Base-by-base conservation (phyloP, 2,329 filamentous ascomycete genomes). In the Ilyonectria sp. region DNA sequence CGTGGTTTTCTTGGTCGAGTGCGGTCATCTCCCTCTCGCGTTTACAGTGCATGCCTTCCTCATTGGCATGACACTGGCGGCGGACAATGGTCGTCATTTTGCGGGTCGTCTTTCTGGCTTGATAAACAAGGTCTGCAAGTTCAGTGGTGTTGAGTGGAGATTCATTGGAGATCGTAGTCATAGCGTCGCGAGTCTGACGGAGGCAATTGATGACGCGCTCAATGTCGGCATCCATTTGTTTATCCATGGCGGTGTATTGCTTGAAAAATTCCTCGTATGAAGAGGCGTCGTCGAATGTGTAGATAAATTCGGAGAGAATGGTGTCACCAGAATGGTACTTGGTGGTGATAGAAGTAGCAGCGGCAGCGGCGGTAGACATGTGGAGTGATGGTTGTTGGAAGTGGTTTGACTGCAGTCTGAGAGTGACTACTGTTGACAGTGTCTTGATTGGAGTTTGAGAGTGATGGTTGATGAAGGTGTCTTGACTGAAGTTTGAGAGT, bases 11-110 rank as follows among this genome's bases (percentile, higher is more conserved):
- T 17, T 52, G 13, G 11, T 63, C 9, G 2, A 72, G 50, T 0
- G 57, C 47, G 4, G 60, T 49, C 9, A 68, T 53, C 43, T 71
- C 60, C 2, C 63, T 60, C 29, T 67, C 50, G 2, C 35, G 55
- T 2, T 33, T 33, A 2, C 62, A 19, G 0, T 47, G 59, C 2
- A 70, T 50, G 0, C 69, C 68, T 15, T 74, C 71, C 29, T 69
- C 33, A 11, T 56, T 44, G n/a, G 50, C 52, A 3, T 66, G 6
- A 6, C 66, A 72, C 26, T 65, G 60, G 1, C 71, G 44, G 1
- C 61, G 57, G 10, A 71, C 7, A 0, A 13, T n/a, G 13, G 60
- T 47, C 2, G 23, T 57, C 5, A 57, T 60, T 0, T 17, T 17
- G 0, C 60, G 49, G 0, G 46, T 35, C 1, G 67, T 7, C 6